Evolutionary conservation across 768 basidiomycete species (phyloP), one percentile per base, ranked within the genome.

Genomic region (Mycena polygramma): DNA sequence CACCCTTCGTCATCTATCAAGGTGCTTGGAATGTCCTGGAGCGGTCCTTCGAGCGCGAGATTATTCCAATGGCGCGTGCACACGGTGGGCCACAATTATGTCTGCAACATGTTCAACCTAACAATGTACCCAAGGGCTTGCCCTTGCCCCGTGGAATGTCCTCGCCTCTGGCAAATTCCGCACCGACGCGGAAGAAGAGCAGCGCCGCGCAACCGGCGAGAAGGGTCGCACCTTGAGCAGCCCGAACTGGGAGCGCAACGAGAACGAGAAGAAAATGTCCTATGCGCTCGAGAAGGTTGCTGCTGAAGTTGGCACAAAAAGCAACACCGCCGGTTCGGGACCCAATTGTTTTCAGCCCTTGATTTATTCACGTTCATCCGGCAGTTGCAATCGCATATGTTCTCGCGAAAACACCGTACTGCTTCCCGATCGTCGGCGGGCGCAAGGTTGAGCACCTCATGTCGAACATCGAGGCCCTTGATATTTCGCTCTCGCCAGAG

Each of bases 371-470:
- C n/a, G n/a, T n/a, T n/a, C n/a, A n/a, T n/a, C n/a, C n/a, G n/a
- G n/a, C n/a, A n/a, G 84, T 86, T 13, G 85, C 85, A 13, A 82
- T 87, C 66, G 82, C 83, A 19, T 85, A 84, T 53, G 74, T 86
- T 14, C 45, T 46, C 4, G 19, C 45, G 53, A 87, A 86, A 39
- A 60, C 51, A 3, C 68, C 68, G 13, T 63, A 69, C 61, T 57
- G 53, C 24, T 69, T 63, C 61, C 83, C 83, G 0, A 77, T 85
- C 57, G 73, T 85, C 35, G 84, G 83, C 9, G 82, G 83, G 6
- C 79, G 84, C 74, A 87, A 86, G 67, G 74, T 84, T 45, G 82
- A 85, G 75, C 83, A 86, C 20, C 69, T 87, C 26, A 54, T 75
- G 35, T 81, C 79, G 37, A 87, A 86, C 66, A 69, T 87, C 35